Evolutionary conservation across 495 filamentous ascomycete genomes (phyloP), one percentile per base, ranked within the genome.

Genomic region (Xylaria nigripes): DNA sequence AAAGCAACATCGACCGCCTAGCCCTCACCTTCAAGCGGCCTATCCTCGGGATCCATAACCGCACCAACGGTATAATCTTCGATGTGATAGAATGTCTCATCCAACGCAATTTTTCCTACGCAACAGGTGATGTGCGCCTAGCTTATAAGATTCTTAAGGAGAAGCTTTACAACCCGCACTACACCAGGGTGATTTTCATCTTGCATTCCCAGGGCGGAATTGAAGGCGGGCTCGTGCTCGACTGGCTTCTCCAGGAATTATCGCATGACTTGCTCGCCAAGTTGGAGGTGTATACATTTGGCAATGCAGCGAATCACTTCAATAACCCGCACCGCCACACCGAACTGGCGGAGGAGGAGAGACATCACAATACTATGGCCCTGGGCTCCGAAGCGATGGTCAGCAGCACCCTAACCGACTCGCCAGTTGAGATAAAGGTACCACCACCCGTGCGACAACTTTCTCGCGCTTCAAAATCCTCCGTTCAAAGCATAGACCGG

Each of bases 261-360:
- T 84, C 86, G 0, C 81, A 83, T 29, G 76, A 84, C 41, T 67
- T 84, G 1, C 72, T 91, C 16, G 65, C 72, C 0, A 84, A 86
- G 50, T 73, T 94, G 10, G 90, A 94, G 63, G 81, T 93, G 12
- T 93, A 92, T 67, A 93, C 89, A 0, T 95, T 94, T 61, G 89
- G 87, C 8, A 84, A 80, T 51, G 87, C 88, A 6, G 86, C 89
- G 2, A 92, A 90, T 59, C 89, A 93, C 66, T 95, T 92, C 65
- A 92, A 90, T 67, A 90, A 91, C 55, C 89, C 89, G 4, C 79
- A 78, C 56, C 72, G 72, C 7, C 65, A 73, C 59, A 46, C 71
- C 16, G 50, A 62, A 1, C 61, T 59, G 19, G 65, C 66, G 48
- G 23, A 55, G 19, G 64, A 68, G 43, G 44, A 56, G 34, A 61